Conservation (phyloP, 805 yeast genomes). For the Nakazawaea wyomingensis region DNA sequence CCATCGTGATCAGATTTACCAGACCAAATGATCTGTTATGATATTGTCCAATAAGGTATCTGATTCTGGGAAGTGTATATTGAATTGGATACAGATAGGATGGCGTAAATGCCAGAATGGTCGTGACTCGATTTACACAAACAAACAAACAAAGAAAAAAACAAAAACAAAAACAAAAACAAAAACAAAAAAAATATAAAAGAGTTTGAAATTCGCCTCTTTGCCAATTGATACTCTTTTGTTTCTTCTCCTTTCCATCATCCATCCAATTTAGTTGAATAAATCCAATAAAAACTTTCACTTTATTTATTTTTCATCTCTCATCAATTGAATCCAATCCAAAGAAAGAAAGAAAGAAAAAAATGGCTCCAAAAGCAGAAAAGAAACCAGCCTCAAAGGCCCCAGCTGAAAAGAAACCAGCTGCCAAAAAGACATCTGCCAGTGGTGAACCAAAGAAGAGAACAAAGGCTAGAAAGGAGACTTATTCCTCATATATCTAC, state of each 20-base stretch:
- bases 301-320: background rate
- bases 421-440: slow-evolving; percentile 87
- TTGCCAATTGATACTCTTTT: background rate
- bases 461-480: slow-evolving; percentile 94
- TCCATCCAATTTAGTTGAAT: slow-evolving; percentile 10
- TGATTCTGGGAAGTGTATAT: too few relatives aligned
- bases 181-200: background rate
- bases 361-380: slow-evolving; percentile 63
- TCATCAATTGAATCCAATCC: too few relatives aligned
- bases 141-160: background rate
- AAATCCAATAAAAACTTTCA: slow-evolving; percentile 10
- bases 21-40: too few relatives aligned
- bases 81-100: background rate
- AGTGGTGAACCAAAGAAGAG: slow-evolving; percentile 84
- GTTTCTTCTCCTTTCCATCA: slow-evolving; percentile 11
- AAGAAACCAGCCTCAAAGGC: slow-evolving; percentile 87
- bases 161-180: slow-evolving; percentile 1
- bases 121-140: slow-evolving; percentile 7
- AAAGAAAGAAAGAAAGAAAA: too few relatives aligned
- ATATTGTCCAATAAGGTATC: background rate
- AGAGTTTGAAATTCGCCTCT: background rate
- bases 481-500: slow-evolving; percentile 97
- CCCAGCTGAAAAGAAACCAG: slow-evolving; percentile 94
- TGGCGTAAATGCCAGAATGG: background rate
- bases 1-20: background rate